Evolutionary conservation across 73 alveolate genomes (phyloP), one percentile per base, ranked within the genome.

Genomic region (Symbiodinium natans): DNA sequence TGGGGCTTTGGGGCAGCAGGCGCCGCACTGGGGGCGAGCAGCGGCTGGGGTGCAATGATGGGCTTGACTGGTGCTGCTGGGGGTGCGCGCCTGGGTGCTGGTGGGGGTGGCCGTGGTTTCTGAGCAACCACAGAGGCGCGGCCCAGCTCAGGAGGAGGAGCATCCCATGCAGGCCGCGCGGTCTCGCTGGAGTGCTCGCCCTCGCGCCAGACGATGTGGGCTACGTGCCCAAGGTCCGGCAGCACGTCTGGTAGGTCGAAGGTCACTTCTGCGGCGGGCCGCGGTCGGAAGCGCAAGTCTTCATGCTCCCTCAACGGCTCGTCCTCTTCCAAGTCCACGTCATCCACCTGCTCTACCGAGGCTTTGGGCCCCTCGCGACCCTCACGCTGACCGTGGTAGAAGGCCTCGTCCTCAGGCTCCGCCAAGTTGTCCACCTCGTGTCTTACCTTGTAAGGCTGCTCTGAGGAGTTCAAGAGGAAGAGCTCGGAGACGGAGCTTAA

Each of bases 231-330:
- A 68, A 90, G 40, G 80, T 90, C 97, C 39, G 97, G 97, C n/a
- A 90, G 48, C 41, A 90, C 97, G 13, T 90, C 89, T 11, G 97
- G 97, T 48, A 90, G 48, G 25, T 90, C 97, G 80, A 90, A 90
- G 54, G 97, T 90, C 82, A 90, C 97, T 42, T 90, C 97, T 19
- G 97, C 97, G 11, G 97, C 80, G 15, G 87, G 87, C 33, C 97
- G 97, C 5, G 97, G 97, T 74, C 97, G 87, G 52, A 90, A 90
- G 97, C 97, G 97, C 88, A 90, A 71, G 46, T 90, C 97, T 40
- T 90, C 97, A 19, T 63, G 42, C 27, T 84, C 97, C 29, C 97
- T 74, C 80, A 41, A 73, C 25, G 97, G 97, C 88, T 90, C 97
- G 39, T 90, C 97, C 39, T 90, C 97, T 33, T 90, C 97, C 39